Evolutionary conservation across 2,329 filamentous ascomycete genomes (phyloP), one percentile per base, ranked within the genome.

Genomic region (Paecilomyces niveus): DNA sequence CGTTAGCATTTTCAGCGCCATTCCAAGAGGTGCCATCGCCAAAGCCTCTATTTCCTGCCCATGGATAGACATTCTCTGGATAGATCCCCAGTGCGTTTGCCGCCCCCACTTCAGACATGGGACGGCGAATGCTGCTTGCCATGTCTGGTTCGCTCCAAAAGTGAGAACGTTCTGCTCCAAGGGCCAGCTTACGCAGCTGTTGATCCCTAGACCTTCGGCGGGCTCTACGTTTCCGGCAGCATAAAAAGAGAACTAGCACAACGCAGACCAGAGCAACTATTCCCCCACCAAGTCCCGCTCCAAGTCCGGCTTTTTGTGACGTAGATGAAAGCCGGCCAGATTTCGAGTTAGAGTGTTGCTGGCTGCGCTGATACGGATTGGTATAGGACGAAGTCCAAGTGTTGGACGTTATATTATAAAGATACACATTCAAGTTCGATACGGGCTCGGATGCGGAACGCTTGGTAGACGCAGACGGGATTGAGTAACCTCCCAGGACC

Each of bases 241-340:
- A 83, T 59, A 80, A 79, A 57, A 82, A 75, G 57, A 74, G 80
- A 21, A 83, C 24, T 1, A 81, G 62, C 0, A 80, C 61, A 2
- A 84, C 66, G 15, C 39, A 45, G n/a, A 45, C 15, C n/a, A 45
- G 39, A 1, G 83, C 75, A 0, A 82, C 74, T 1, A 88, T 68
- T 1, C 86, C 88, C 1, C 91, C 72, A 1, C 88, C 87, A 1
- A 90, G 68, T 0, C 87, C 88, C 1, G 87, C 73, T 0, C 86
- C 86, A 0, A 90, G 74, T 0, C 86, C 85, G 3, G 87, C 73
- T 54, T 80, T 82, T 61, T 77, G 77, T 8, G 70, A 65, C 18
- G 70, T 60, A 9, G 64, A 64, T 8, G 73, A 72, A 18, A 71
- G 66, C 4, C 63, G 60, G 4, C 60, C 62, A 6, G 67, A 60